Base-by-base conservation (phyloP, 176 grass and related monocot species). In the Eleusine indica region DNA sequence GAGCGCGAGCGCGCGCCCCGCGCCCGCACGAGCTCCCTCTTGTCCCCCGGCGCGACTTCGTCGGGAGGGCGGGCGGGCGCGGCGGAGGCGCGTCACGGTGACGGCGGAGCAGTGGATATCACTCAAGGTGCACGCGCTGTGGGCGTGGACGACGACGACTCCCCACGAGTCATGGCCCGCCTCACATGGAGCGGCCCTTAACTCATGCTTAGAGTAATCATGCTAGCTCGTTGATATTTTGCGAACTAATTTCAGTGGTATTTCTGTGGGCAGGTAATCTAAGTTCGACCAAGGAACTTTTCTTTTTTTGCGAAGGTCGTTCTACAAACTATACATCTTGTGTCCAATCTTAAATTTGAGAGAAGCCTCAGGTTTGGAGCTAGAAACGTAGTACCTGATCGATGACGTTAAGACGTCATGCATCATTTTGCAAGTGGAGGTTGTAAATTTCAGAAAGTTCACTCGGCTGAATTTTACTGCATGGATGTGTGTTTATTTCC, bases 61-160 rank as follows among this genome's bases (percentile, higher is more conserved):
- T 79, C 44, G 82, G 88, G 83, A 47, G 7, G 30, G 66, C 2
- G 7, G 43, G 0, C 22, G 43, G 11, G 4, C 25, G 52, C 3
- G 39, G 57, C 14, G 40, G 43, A 10, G 3, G 37, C 53, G 75
- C 82, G 82, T 89, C 86, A 91, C 35, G 74, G 48, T 76, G 79
- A 85, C 89, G 78, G 68, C 51, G 79, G 87, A 70, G 40, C 79
- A 77, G 93, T 94, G 80, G 82, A 49, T 47, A 47, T 78, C 70
- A 92, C 88, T 92, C 93, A 90, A 90, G 78, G 73, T 40, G 83
- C 83, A 30, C 39, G 43, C 57, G 7, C 41, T 29, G 53, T 16
- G 15, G 19, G 29, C 14, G 54, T 74, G 25, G 82, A 51, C 70
- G 66, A 77, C 39, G 80, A 80, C 32, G 15, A 81, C 60, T 42